Conservation (phyloP, 139 green algal species). For the Chloropicon primus region DNA sequence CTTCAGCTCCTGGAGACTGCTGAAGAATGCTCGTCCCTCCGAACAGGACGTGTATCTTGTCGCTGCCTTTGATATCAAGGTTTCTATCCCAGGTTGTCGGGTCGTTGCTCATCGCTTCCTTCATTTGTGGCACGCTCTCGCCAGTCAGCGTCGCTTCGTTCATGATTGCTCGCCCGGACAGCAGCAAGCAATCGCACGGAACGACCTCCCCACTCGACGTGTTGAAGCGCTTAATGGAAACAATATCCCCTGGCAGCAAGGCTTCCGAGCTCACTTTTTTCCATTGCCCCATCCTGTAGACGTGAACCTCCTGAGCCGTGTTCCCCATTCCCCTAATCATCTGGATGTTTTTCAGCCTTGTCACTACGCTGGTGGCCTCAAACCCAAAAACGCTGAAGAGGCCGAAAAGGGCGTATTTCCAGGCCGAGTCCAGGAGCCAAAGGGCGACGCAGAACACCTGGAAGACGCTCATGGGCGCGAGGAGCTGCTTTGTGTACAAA, state of each 20-base stretch:
- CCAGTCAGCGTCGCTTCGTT: conserved; percentile 21
- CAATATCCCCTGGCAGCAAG: conserved; percentile 18
- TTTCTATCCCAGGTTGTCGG: background rate
- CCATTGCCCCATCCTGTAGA: conserved; percentile 8
- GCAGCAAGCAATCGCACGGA: conserved; percentile 17
- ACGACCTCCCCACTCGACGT: conserved; percentile 1
- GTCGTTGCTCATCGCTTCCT: conserved; percentile 3
- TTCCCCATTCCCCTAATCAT: conserved; percentile 17
- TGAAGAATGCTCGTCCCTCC: conserved; percentile 21
- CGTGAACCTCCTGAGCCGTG: background rate
- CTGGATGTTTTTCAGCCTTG: conserved; percentile 16
- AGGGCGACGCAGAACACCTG: conserved; percentile 20
- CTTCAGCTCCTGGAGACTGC: background rate
- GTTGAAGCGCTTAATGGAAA: conserved; percentile 4
- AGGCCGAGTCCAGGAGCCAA: conserved; percentile 22
- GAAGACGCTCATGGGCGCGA: conserved; percentile 19
- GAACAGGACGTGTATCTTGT: conserved; percentile 23
- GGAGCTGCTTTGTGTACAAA: conserved; percentile 23
- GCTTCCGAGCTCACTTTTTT: conserved; percentile 7
- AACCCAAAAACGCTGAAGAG: conserved; percentile 8
- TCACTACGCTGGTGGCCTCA: conserved; percentile 16
- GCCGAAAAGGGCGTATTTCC: conserved; percentile 23
- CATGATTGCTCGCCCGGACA: conserved; percentile 14
- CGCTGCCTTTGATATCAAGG: conserved; percentile 12
- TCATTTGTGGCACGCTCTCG: conserved; percentile 19